Evolutionary conservation across 345 rosid species (phyloP), one percentile per base, ranked within the genome.

Genomic region (Rubroshorea leprosula): DNA sequence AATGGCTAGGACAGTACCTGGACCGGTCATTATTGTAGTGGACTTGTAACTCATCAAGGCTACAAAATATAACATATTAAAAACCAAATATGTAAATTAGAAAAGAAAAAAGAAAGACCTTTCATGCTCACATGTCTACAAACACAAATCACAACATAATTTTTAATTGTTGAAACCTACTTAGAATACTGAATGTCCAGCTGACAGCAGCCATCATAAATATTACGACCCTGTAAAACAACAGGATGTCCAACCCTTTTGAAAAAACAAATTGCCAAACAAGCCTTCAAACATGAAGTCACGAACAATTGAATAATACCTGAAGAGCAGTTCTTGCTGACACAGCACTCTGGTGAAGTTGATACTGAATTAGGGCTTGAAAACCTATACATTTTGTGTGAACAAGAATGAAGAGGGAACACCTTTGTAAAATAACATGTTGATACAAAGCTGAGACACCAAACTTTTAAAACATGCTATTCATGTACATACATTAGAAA

Each of bases 41-140:
- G 62, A 89, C 99, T 82, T 93, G 97, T 75, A 93, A 68, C 72
- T 93, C 99, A 54, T 93, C 96, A 70, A 93, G 90, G 83, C 97
- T 89, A 63, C 16, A 20, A 62, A 46, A 31, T 54, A 2, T 38
- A 58, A n/a, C 21, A 70, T 55, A 57, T 64, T 56, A 48, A 35
- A 29, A 63, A 31, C 16, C 54, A 35, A 49, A n/a, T n/a, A n/a
- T 38, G 41, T 5, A 19, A 10, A 9, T 29, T 5, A 35, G 45
- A 18, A 55, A 16, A 41, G 68, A n/a, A n/a, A n/a, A 2, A 17
- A 8, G 47, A 20, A 45, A n/a, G 17, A 25, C 35, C 12, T 41
- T 64, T 41, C 50, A 43, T 18, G 22, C 19, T 1, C 51, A 23
- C 20, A 14, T 39, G 9, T 47, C 50, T 14, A 38, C 16, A 41